Base-by-base conservation (phyloP, 2,329 filamentous ascomycete genomes). In the Geosmithia flava region DNA sequence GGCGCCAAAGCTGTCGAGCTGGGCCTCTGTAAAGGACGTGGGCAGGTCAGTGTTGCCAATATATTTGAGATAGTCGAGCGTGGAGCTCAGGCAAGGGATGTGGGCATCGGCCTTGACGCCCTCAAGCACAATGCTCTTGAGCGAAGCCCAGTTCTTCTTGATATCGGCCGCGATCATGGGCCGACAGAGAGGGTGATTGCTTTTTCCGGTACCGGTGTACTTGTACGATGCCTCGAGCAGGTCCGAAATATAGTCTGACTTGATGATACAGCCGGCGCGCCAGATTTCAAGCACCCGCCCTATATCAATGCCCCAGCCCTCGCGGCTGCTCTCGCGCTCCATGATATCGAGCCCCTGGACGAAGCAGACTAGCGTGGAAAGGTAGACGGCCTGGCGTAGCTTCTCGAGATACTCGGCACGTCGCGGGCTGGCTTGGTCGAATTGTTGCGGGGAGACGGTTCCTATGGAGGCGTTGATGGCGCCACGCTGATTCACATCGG, bases 221-320 rank as follows among this genome's bases (percentile, higher is more conserved):
- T 68, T 50, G 50, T 65, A 72, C 45, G 75, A 64, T 0, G 63
- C 60, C 6, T 70, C 66, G 2, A 86, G 67, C 29, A 86, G 60
- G 46, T 81, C 73, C 3, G 74, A 72, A 51, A 87, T 81, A 53
- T 77, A 70, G 53, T 85, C 81, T 1, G 77, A 74, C 55, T 81
- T 76, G 57, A 87, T 86, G 60, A 87, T 86, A 61, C 82, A 86
- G 7, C 83, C 82, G 0, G 71, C 78, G 2, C 80, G 74, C 83
- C 82, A 86, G 53, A 86, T 80, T 56, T 76, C 69, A 44, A 79
- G 63, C 2, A 78, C 67, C 27, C 69, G 65, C 15, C 59, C 57
- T 54, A 74, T 74, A 53, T 76, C 62, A 49, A 81, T 69, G 41
- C 68, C 66, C 81, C 82, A 86, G 30, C 70, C 68, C 56, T 83